Evolutionary conservation across 1,139 yeast species (phyloP), one percentile per base, ranked within the genome.

Genomic region (Yamadazyma atlantica): DNA sequence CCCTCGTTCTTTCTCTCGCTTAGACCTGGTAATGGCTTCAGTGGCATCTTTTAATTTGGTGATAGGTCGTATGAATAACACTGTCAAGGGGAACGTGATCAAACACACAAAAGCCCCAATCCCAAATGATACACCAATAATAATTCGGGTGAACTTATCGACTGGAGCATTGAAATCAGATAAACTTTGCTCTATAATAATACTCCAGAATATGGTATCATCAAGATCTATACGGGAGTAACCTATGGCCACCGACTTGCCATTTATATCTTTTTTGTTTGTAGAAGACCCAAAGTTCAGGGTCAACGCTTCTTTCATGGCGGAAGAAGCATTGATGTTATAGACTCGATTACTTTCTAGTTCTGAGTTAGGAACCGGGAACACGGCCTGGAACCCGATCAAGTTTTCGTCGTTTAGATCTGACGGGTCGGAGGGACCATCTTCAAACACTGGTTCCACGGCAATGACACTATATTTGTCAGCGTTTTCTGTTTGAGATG

Each of bases 1-100:
- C 12, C 32, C 44, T 22, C 36, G 43, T 41, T 49, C 46, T 31
- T 53, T 50, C 30, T 51, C 53, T 44, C 66, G 57, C 43, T 67
- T 67, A 14, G 62, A 61, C 39, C 51, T 45, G 12, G 75, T 69
- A 33, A 70, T 70, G 14, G 71, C 78, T 55, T 87, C 96, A 1
- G 97, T 86, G 0, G 96, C 96, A 42, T 82, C 80, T 54, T 85
- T 88, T 31, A 90, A 73, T 43, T 82, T 73, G 32, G 88, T 77
- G 38, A 92, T 85, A 0, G 98, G 97, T 42, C 85, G 64, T 3
- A 89, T 92, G 29, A 92, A 90, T 69, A 81, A 82, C 39, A 88
- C 87, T 0, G 96, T 90, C 40, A 88, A 62, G 2, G 95, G 89
- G 56, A 89, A 77, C 1, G 97, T 87, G 14, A 85, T 62, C 1